These are phyloP conservation scores for Taphrina sp. DNA, from an alignment of 1,139 yeast species.

Conservation along the genomic window DNA sequence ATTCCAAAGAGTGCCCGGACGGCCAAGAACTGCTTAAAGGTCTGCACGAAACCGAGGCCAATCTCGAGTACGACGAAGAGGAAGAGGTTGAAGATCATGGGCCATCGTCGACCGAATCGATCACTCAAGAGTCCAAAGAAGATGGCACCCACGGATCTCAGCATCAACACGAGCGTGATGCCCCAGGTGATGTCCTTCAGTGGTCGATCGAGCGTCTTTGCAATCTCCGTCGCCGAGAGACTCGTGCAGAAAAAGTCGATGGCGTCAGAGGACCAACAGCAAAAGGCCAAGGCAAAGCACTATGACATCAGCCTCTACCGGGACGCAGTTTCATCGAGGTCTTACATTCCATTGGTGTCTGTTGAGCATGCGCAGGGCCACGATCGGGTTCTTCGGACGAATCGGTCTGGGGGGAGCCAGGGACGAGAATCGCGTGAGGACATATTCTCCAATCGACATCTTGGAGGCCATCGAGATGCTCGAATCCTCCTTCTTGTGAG, in stretches of 20 bases:
- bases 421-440: no score
- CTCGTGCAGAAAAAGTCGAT: slow-evolving; percentile 70
- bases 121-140: slow-evolving; percentile 67
- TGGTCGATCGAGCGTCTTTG: slow-evolving; percentile 52
- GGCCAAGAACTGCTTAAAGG: slow-evolving; percentile 59
- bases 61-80: slow-evolving; percentile 61
- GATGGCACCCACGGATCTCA: slow-evolving; percentile 62
- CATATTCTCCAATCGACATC: no score
- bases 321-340: no score
- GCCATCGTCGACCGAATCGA: slow-evolving; percentile 70
- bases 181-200: slow-evolving; percentile 67
- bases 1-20: slow-evolving; percentile 70
- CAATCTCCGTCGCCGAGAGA: slow-evolving; percentile 57
- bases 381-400: slow-evolving; percentile 12
- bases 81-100: slow-evolving; percentile 56
- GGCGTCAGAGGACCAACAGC: slow-evolving; percentile 79
- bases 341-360: slow-evolving; percentile 60
- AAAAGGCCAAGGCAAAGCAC: slow-evolving; percentile 61
- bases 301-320: no score
- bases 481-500: no score
- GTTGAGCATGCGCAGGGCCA: slow-evolving; percentile 47
- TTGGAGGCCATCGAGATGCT: no score
- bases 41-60: slow-evolving; percentile 69
- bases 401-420: slow-evolving; percentile 10
- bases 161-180: slow-evolving; percentile 61